phyloP scores from a whole-genome alignment of 2,329 filamentous ascomycete genomes.

The Fusarium austroafricanum region DNA sequence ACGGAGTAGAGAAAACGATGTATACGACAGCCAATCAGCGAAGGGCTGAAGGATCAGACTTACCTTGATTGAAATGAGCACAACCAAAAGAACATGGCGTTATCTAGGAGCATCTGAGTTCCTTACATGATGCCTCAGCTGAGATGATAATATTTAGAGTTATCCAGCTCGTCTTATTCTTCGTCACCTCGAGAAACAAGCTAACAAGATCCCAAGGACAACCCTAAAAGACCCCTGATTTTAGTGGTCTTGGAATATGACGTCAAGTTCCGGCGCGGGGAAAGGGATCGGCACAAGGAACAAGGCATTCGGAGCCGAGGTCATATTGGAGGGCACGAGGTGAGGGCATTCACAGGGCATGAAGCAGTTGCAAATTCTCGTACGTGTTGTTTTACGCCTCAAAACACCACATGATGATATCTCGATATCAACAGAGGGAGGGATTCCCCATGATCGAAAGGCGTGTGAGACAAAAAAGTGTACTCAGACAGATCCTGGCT shows the following conservation, averaged over 20 bases:
- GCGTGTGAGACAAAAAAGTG: constrained; percentile 29
- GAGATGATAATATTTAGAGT: background rate
- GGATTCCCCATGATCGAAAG: constrained; percentile 23
- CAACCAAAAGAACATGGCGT: background rate
- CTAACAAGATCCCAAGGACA: constrained; percentile 1
- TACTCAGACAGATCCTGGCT: constrained; percentile 38
- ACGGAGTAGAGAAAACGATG: background rate
- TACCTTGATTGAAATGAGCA: background rate
- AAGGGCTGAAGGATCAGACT: background rate
- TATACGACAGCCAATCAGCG: constrained; percentile 33
- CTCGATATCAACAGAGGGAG: constrained; percentile 9
- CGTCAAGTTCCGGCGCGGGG: background rate
- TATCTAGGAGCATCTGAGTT: background rate
- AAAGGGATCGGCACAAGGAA: constrained; percentile 15
- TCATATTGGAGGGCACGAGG: constrained; percentile 27
- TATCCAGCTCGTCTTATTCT: background rate
- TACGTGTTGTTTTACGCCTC: constrained; percentile 16
- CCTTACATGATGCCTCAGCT: background rate
- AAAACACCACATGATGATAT: constrained; percentile 26
- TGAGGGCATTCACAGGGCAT: constrained; percentile 43
- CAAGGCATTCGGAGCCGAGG: constrained; percentile 23
- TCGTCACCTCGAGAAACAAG: constrained; percentile 1
- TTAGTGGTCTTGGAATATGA: constrained; percentile 5
- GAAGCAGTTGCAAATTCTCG: background rate
- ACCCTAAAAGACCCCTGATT: constrained; percentile 2